Evolutionary conservation across 208 protist species (phyloP).

Genomic region (Entamoeba invadens): DNA sequence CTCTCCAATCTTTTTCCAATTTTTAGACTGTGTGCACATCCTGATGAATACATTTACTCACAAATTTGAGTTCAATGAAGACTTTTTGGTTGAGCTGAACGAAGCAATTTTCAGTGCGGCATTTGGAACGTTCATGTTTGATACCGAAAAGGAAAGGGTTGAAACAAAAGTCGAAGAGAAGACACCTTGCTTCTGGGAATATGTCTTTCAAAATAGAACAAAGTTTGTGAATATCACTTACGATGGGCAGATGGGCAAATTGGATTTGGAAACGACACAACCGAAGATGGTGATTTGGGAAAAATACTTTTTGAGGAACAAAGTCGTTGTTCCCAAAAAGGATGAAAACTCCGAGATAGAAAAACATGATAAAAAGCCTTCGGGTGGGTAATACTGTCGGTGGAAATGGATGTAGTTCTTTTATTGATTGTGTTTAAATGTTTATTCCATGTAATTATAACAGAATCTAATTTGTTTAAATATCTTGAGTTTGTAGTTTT

Average conservation of each 20-base stretch:
- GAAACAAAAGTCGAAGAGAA: neutral
- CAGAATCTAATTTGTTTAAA: too few relatives aligned
- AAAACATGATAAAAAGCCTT: too few relatives aligned
- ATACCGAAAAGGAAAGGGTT: conserved; percentile 23
- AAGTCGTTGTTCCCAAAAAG: too few relatives aligned
- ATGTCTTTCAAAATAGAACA: neutral
- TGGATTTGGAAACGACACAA: neutral
- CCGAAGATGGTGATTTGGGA: neutral
- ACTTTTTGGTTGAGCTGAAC: conserved; percentile 34
- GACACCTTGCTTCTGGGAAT: conserved; percentile 8
- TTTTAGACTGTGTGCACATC: conserved; percentile 47
- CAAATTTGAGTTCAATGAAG: conserved; percentile 46
- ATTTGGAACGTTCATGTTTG: conserved; percentile 40
- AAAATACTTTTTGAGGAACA: neutral
- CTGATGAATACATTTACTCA: conserved; percentile 26
- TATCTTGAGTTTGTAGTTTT: too few relatives aligned
- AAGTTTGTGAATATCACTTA: neutral
- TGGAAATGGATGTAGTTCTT: too few relatives aligned
- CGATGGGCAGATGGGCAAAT: neutral
- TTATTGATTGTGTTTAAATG: too few relatives aligned
- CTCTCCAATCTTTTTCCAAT: conserved; percentile 48
- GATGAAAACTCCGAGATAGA: too few relatives aligned
- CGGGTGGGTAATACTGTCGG: too few relatives aligned
- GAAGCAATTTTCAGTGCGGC: conserved; percentile 6
- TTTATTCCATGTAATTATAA: too few relatives aligned